Conservation (phyloP, 2,329 filamentous ascomycete species). For the Xylaria sp. region DNA sequence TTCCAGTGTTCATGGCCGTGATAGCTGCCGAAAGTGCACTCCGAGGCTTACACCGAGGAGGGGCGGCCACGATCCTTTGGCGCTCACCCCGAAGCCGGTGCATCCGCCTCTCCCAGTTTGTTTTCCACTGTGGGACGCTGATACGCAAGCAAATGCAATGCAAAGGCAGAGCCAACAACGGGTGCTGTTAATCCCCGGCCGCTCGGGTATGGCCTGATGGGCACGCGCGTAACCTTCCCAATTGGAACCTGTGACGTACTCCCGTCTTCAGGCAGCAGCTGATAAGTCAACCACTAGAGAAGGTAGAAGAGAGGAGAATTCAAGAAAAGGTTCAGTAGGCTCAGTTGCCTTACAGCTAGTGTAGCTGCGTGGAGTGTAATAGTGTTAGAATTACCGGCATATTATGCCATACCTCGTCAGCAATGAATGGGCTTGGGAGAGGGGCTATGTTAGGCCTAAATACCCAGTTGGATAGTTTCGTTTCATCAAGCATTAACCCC, state of each 20-base stretch:
- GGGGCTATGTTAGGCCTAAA: neutral
- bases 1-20: neutral
- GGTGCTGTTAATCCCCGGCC: neutral
- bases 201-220: neutral
- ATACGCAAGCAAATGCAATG: constrained; percentile 3
- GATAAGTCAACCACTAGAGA: neutral
- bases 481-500: neutral
- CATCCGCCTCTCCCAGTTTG: neutral
- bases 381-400: neutral
- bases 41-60: constrained; percentile 4
- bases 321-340: neutral
- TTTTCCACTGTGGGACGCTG: neutral
- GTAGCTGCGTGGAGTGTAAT: neutral
- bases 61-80: neutral
- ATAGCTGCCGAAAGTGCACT: neutral
- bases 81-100: neutral
- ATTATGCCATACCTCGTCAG: constrained; percentile 4
- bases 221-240: neutral
- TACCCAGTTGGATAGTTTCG: neutral
- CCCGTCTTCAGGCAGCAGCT: constrained; percentile 11
- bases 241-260: constrained; percentile 11
- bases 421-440: neutral
- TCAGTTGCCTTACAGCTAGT: constrained; percentile 6
- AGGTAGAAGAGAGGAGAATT: neutral
- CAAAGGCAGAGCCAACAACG: neutral